Conservation (phyloP, 495 filamentous ascomycete genomes). For the Wilcoxina mikolae region DNA sequence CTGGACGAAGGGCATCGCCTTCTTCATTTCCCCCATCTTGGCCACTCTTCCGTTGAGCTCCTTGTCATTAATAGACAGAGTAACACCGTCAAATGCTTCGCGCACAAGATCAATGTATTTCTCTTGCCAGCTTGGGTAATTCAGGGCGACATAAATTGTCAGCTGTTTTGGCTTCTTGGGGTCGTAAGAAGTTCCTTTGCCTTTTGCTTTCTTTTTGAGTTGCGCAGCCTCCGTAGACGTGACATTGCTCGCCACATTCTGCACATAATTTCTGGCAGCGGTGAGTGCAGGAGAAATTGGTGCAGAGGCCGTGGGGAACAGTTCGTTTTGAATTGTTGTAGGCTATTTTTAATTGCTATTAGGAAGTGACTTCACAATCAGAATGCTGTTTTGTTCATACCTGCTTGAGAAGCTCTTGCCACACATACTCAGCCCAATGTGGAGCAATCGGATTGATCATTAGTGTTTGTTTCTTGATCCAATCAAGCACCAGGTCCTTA, state of each 20-base stretch:
- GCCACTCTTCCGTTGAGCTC: constrained; percentile 54
- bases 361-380: neutral
- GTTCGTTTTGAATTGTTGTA: constrained; percentile 60
- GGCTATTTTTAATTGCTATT: constrained; percentile 24
- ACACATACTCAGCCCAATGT: constrained; percentile 91
- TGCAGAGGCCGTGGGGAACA: constrained; percentile 57
- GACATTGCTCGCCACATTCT: constrained; percentile 58
- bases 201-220: constrained; percentile 76
- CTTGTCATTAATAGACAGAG: constrained; percentile 57
- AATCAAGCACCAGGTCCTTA: constrained; percentile 55
- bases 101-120: constrained; percentile 75
- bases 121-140: constrained; percentile 77
- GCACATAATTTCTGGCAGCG: constrained; percentile 68
- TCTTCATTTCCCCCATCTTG: constrained; percentile 83
- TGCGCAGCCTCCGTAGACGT: constrained; percentile 70
- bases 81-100: constrained; percentile 43
- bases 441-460: constrained; percentile 68
- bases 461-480: constrained; percentile 76
- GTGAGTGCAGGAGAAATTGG: constrained; percentile 45
- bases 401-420: constrained; percentile 74
- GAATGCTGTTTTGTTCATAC: constrained; percentile 24
- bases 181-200: constrained; percentile 66
- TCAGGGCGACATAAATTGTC: constrained; percentile 65
- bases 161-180: constrained; percentile 81
- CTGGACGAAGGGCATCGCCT: constrained; percentile 95